A percentile compares a stretch with the other conserved stretches of the same genome.
Conservation (phyloP, 176 grass and related monocot genomes). For the Avena sativa region DNA sequence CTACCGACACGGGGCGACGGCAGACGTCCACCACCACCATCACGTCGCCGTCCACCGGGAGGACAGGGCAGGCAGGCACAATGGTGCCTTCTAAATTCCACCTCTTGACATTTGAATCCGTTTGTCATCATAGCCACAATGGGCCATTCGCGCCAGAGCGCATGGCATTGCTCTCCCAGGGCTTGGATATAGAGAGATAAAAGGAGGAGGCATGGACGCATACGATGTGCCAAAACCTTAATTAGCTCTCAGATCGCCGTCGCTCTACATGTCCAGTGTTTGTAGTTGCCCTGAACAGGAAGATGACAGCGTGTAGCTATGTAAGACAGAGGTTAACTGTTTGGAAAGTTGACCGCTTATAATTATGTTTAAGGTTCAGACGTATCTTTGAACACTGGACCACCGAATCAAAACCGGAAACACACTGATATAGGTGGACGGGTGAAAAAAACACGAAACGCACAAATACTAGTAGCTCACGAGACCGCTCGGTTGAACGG, state of each 20-base stretch:
- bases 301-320: not conserved
- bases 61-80: not conserved
- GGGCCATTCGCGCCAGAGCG: not conserved
- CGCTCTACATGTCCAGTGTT: too few species aligned
- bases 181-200: not conserved
- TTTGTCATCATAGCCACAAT: not conserved
- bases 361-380: not conserved
- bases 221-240: not conserved
- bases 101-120: not conserved
- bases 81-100: slow-evolving; percentile 5
- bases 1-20: slow-evolving; percentile 11
- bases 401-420: not conserved
- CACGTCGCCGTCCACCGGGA: slow-evolving; percentile 40
- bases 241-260: not conserved
- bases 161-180: not conserved
- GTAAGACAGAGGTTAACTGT: not conserved
- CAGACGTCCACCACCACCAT: not conserved
- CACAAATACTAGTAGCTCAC: not conserved
- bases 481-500: not conserved
- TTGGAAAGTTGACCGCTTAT: not conserved
- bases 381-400: too few species aligned
- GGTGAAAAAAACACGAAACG: not conserved
- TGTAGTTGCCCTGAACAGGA: not conserved
- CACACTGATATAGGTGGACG: not conserved
- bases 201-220: too few species aligned